Evolutionary conservation across 2,329 filamentous ascomycete genomes (phyloP).

Genomic region (Ascochyta pisi): DNA sequence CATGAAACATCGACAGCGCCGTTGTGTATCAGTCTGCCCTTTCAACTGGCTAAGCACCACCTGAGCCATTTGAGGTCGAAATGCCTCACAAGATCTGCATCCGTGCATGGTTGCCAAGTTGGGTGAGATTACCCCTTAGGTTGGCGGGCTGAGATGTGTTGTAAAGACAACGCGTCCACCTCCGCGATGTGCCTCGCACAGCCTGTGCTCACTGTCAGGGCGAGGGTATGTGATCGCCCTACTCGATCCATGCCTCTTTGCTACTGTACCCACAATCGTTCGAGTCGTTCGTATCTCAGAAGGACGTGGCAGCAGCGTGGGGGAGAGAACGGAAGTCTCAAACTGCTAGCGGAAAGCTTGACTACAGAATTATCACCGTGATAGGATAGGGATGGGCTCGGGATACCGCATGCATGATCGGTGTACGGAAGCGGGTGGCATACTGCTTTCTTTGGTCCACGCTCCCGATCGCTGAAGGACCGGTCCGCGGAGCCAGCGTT

Average conservation of each 20-base stretch:
- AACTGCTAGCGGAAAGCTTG: background rate
- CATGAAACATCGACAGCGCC: background rate
- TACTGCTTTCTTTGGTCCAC: background rate
- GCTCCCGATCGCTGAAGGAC: background rate
- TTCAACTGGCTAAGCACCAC: background rate
- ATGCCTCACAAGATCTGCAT: background rate
- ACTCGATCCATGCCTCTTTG: background rate
- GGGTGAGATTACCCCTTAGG: background rate
- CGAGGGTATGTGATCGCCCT: no score
- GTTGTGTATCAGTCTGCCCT: background rate
- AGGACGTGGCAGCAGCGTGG: background rate
- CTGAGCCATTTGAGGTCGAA: background rate
- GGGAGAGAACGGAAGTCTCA: background rate
- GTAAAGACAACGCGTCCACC: background rate
- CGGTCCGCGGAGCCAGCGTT: background rate
- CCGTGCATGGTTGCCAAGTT: background rate
- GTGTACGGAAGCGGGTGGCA: slow-evolving; percentile 1
- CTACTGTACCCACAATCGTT: slow-evolving; percentile 1
- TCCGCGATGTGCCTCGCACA: no score
- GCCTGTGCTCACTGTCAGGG: background rate
- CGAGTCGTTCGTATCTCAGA: background rate
- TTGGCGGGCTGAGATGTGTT: background rate
- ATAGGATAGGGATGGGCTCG: background rate
- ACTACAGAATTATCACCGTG: background rate
- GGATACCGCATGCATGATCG: slow-evolving; percentile 3